phyloP scores from a whole-genome alignment of 2,329 filamentous ascomycete species.

The Westerdykella sp. region DNA sequence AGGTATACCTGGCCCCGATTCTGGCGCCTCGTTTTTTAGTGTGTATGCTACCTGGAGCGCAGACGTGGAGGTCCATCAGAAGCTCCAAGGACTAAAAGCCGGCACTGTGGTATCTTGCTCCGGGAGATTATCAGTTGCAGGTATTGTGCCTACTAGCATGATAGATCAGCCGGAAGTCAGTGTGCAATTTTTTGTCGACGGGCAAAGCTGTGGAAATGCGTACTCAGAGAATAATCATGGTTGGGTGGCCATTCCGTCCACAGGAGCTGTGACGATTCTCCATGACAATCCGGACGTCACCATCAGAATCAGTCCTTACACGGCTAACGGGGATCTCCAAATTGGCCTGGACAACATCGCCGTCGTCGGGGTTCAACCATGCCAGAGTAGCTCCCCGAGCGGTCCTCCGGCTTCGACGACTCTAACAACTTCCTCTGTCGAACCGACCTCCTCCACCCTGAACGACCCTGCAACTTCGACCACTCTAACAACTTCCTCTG shows the following conservation, averaged over 20 bases:
- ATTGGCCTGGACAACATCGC: constrained; percentile 14
- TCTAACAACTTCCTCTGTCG: not conserved
- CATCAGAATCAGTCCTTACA: constrained; percentile 5
- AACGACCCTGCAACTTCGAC: not conserved
- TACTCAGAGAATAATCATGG: not conserved
- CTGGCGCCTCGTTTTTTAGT: not conserved
- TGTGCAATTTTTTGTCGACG: not conserved
- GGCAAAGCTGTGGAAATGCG: not conserved
- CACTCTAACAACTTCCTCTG: not conserved
- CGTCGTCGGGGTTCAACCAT: not conserved
- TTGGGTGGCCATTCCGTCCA: not conserved
- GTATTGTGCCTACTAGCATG: not conserved
- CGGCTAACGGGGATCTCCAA: constrained; percentile 10
- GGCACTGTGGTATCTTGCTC: not conserved
- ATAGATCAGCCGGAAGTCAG: not conserved
- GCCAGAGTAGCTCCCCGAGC: not conserved
- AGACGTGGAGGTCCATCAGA: not conserved
- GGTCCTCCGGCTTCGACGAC: not conserved
- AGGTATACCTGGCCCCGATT: not conserved
- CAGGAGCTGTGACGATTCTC: not conserved
- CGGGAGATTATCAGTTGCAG: not conserved
- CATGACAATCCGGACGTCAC: not conserved
- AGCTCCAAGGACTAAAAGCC: not conserved
- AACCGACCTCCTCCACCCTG: not conserved
- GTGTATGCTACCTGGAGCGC: not conserved